Evolutionary conservation across 1,284 basidiomycete species (phyloP), one percentile per base, ranked within the genome.

Genomic region (Ustilago loliicola): DNA sequence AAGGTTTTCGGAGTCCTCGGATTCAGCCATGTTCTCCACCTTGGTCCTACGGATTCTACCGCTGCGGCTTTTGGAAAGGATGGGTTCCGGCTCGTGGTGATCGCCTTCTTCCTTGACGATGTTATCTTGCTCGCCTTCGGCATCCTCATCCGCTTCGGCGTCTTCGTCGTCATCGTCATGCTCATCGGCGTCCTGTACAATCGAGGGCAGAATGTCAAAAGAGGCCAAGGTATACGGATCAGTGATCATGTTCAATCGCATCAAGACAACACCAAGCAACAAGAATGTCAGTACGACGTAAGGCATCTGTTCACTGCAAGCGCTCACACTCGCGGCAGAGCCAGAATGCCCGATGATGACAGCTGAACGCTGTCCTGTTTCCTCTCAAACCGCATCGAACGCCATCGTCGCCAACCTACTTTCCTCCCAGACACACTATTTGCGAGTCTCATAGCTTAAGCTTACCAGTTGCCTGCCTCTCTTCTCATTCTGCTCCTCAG

Each of bases 131-230:
- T 73, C 72, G 56, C 52, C 63, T 36, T 65, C 53, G 6, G 56
- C 68, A 53, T 73, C 66, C 32, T 70, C 59, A 47, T 75, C 69
- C 15, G 62, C 57, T 4, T 75, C 72, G 42, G 61, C 67, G 23
- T 80, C 68, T 21, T 55, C 66, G 30, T 76, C 71, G 27, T 73
- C 74, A 32, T 73, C 73, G 45, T 61, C 62, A 9, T 63, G 63
- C 23, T 66, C 73, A n/a, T 67, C 61, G 8, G 48, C 64, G 32
- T 76, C 61, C 62, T 75, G 56, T 25, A 19, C 10, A 29, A 17
- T 17, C 5, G 10, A 19, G 25, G 30, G 13, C n/a, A 32, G 9
- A 2, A 15, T n/a, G n/a, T 32, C 34, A 17, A 15, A n/a, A 34
- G 25, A 36, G 36, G 25, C 19, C 13, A 36, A 7, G 34, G 25